Conservation (phyloP, 179 eudicot species). For the Spergularia azorica region DNA sequence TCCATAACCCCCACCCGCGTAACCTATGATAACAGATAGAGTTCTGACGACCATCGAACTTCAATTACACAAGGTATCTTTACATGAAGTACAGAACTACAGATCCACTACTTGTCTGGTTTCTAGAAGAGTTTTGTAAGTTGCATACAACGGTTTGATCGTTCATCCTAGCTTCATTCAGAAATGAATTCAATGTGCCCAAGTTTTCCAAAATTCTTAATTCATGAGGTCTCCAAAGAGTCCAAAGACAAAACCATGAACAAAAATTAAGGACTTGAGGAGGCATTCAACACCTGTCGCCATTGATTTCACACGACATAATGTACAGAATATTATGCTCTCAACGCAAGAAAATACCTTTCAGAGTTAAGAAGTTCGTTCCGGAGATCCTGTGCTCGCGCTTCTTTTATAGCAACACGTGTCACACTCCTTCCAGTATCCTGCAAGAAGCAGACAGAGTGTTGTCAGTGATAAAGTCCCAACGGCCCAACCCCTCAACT, state of each 20-base stretch:
- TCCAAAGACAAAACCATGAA: neutral
- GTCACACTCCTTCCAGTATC: slow-evolving; percentile 93
- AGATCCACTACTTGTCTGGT: neutral
- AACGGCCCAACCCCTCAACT: neutral
- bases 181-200: too few species aligned
- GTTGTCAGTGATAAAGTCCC: neutral
- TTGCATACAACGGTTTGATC: neutral
- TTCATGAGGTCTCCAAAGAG: neutral
- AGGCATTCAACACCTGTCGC: neutral
- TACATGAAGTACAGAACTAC: neutral
- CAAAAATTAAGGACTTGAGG: neutral
- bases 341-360: slow-evolving; percentile 48
- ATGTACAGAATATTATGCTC: neutral
- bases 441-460: slow-evolving; percentile 34
- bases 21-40: neutral
- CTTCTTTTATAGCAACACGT: slow-evolving; percentile 77
- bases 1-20: neutral
- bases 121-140: neutral
- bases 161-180: neutral
- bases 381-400: slow-evolving; percentile 87
- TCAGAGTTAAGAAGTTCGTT: slow-evolving; percentile 92
- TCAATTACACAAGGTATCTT: neutral
- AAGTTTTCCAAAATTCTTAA: too few species aligned
- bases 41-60: neutral
- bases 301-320: neutral